Percentiles rank a stretch among this genome's conserved stretches.
Evolutionary conservation across 2,329 filamentous ascomycete species (phyloP).

Genomic region (Xylaria hypoxylon): DNA sequence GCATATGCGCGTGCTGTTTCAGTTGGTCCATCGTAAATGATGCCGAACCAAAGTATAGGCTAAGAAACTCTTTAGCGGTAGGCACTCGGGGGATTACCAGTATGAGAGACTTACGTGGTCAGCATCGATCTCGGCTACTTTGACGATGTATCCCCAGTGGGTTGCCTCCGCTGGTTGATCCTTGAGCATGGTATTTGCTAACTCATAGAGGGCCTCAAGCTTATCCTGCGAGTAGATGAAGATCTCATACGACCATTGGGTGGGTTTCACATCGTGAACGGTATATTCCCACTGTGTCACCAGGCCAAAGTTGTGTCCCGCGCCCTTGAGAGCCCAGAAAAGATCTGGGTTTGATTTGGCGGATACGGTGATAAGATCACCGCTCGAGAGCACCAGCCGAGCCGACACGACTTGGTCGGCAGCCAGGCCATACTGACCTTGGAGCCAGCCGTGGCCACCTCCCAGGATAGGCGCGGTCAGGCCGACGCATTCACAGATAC

Average conservation of each 20-base stretch:
- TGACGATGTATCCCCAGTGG: constrained; percentile 42
- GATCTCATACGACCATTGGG: constrained; percentile 39
- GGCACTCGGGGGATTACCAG: not conserved
- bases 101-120: constrained; percentile 35
- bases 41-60: constrained; percentile 42
- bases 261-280: constrained; percentile 28
- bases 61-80: constrained; percentile 11
- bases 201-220: constrained; percentile 33
- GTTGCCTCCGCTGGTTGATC: constrained; percentile 37
- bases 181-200: constrained; percentile 28
- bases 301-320: constrained; percentile 43
- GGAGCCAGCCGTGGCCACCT: constrained; percentile 55
- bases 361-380: constrained; percentile 39
- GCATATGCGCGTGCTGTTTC: constrained; percentile 34
- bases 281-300: constrained; percentile 40
- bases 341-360: constrained; percentile 46
- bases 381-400: constrained; percentile 36
- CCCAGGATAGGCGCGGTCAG: constrained; percentile 58
- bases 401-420: constrained; percentile 42
- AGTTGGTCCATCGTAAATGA: constrained; percentile 42
- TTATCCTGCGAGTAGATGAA: constrained; percentile 42
- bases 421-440: constrained; percentile 41
- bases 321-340: constrained; percentile 43
- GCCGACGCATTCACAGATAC: constrained; percentile 65
- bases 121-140: constrained; percentile 32